Base-by-base conservation (phyloP, 2,329 filamentous ascomycete genomes). In the Diaporthe aspalathi region DNA sequence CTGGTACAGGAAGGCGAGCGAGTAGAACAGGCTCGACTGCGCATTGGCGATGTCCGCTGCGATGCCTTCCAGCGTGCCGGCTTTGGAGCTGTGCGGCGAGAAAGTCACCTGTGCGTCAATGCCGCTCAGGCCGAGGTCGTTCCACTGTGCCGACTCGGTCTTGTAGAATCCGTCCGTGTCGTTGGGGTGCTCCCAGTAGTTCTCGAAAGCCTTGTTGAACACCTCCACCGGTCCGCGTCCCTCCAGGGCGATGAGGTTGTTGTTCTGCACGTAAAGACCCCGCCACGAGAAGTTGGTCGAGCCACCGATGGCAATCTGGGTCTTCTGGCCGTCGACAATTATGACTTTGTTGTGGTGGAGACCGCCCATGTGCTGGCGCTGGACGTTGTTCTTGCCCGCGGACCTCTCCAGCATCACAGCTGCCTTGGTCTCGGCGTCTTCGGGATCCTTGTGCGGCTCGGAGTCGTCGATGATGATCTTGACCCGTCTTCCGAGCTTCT, bases 1-100 rank as follows among this genome's bases (percentile, higher is more conserved):
- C 66, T 76, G 71, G 35, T 76, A 76, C 6, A 76, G 68, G 63
- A 76, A 76, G n/a, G 74, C 74, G 47, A 76, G 74, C 20, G 74
- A 76, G 67, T 76, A 76, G 53, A 76, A 76, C 6, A 76, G 66
- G 56, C 74, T 76, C 12, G 74, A 76, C 53, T 79, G 75, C 16
- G 81, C 76, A 1, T 80, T 79, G 50, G 79, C 79, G 70, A 84
- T 81, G 60, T 84, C 82, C 32, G 65, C 29, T 5, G 74, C 74
- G 32, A 76, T 74, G 47, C 63, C 71, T 2, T 73, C 70, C n/a
- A 76, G 70, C 17, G 73, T 66, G 45, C 56, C 71, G 1, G 65
- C 73, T 20, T 73, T 75, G 40, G 74, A 72, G 66, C 74, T 75
- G 65, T 76, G 74, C 3, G 74, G 74, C 17, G 74, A 75, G 60